Base-by-base conservation (phyloP, 192 early-diverging fungal genomes). In the Coemansia sp. region DNA sequence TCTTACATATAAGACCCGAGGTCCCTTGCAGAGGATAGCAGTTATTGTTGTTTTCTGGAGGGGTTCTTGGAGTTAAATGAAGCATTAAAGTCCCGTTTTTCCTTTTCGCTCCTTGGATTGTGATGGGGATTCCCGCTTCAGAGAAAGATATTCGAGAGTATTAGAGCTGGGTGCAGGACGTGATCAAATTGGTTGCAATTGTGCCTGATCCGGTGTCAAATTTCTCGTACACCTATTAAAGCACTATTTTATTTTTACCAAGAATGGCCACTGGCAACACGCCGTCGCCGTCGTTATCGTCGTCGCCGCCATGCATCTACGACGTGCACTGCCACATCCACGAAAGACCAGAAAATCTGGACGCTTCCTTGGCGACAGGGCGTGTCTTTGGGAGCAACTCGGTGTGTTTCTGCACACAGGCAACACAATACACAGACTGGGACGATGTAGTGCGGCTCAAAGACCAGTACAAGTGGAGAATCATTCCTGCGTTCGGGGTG, bases 291-390 rank as follows among this genome's bases (percentile, higher is more conserved):
- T 29, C 29, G 29, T 29, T 3, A 29, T 29, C 29, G 29, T 29
- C 29, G 3, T 29, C 29, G 29, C 29, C 19, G 25, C 32, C 6
- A 13, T 50, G 50, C 19, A 45, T 66, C 11, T 76, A 65, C 54
- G 81, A 83, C 46, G 75, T 63, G 22, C 81, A 83, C 54, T 78
- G 75, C 49, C 81, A 83, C 48, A 72, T 83, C 29, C 81, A 83
- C 23, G 75, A 83, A 40, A 74, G 65, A 13, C 70, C 74, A n/a
- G 63, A 10, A 4, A 45, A 42, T 15, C 43, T 70, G 17, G 46
- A 19, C 0, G 55, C 5, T 40, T 11, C 15, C 13, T 29, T 69
- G 0, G 58, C 60, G 6, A 19, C 13, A 33, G 17, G 32, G 19
- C 29, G 56, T 41, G 38, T 23, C 7, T 50, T 50, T n/a, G 17